Evolutionary conservation across 2,329 filamentous ascomycete genomes (phyloP), one percentile per base, ranked within the genome.

Genomic region (Penicillium sp.): DNA sequence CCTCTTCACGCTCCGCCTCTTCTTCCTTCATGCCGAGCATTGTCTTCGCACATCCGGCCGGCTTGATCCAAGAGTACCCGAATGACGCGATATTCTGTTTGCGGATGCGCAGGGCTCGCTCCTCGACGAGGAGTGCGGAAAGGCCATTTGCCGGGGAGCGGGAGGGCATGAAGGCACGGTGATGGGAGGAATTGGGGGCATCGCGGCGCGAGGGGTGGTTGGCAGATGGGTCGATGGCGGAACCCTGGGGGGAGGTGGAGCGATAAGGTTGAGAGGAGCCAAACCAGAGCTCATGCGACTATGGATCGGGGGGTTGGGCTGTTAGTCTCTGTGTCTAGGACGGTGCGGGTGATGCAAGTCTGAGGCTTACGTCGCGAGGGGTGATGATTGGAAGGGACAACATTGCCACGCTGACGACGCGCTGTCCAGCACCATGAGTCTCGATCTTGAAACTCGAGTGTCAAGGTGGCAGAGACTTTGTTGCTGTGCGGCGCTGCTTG

Each of bases 1-100:
- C 86, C 65, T 98, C 93, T 61, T 91, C 84, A 39, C 86, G 79
- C 71, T 98, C 93, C 8, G 86, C 79, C 51, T 84, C 81, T 70
- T 98, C 93, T 67, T 98, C 93, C 28, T 86, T 83, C 69, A 89
- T 80, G 48, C 94, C 89, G 60, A 94, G 84, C 44, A 95, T 80
- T 1, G 91, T 95, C 74, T 97, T 98, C 41, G 81, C 65, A 39
- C 95, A 77, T 6, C 91, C 93, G 0, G 88, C 89, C 0, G 93
- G 93, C 43, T 85, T 86, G 40, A 98, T 83, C 93, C 93, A 98
- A 30, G 79, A 79, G 51, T 83, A 86, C 45, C 93, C 93, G 60
- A 94, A 96, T 57, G 89, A 86, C 33, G 85, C 80, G 19, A 97
- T 84, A 51, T 91, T 88, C 33, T 80, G 70, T 58, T 90, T 88